phyloP scores from a whole-genome alignment of 371 early-diverging fungal genomes.

The Rhizopus arrhizus region DNA sequence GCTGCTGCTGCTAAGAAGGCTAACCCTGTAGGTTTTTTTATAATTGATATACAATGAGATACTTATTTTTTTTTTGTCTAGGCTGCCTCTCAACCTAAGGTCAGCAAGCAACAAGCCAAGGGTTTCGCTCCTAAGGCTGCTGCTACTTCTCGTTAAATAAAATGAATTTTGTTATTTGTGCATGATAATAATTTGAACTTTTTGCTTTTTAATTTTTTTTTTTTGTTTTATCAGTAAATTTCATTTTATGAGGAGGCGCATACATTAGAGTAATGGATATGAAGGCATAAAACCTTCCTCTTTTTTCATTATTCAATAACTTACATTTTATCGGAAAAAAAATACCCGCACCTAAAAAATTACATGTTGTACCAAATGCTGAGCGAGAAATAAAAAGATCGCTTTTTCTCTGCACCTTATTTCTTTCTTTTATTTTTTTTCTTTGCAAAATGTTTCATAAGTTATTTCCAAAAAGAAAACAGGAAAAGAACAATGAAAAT shows the following conservation, averaged over 20 bases:
- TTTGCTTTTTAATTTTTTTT: not conserved
- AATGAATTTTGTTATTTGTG: not conserved
- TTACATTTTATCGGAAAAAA: too few species aligned
- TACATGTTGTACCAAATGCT: constrained; percentile 23
- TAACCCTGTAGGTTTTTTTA: constrained; percentile 30
- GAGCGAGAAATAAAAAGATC: not conserved
- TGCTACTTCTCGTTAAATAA: constrained; percentile 85
- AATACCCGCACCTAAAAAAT: constrained; percentile 1
- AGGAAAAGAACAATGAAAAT: not conserved
- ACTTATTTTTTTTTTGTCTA: not conserved
- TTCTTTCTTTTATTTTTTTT: constrained; percentile 3
- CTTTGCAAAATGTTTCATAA: constrained; percentile 1
- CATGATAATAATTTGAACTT: not conserved
- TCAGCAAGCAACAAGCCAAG: constrained; percentile 87
- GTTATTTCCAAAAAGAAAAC: constrained; percentile 11
- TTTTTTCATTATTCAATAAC: too few species aligned
- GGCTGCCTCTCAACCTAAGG: constrained; percentile 58
- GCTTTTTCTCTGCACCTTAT: constrained; percentile 1
- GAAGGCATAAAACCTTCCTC: too few species aligned
- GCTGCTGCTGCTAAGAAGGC: constrained; percentile 84
- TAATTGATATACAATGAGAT: not conserved
- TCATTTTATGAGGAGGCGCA: too few species aligned
- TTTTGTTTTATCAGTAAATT: not conserved
- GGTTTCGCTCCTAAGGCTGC: constrained; percentile 84
- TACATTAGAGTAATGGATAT: too few species aligned